Evolutionary conservation across 129 eudicot genomes (phyloP).

Genomic region (Flaveria trinervia): DNA sequence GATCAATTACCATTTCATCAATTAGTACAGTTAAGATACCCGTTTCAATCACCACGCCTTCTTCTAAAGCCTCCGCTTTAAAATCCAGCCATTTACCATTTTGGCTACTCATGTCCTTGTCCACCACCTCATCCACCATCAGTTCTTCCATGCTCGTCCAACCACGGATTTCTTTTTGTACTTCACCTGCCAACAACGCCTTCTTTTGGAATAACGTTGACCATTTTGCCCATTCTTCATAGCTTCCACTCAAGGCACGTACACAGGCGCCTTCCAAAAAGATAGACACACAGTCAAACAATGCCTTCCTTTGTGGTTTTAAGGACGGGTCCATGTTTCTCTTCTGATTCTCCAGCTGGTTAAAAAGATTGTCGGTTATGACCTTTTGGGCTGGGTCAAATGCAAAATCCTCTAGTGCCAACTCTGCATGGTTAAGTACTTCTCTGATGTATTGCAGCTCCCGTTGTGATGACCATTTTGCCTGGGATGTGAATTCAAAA

Average conservation of each 20-base stretch:
- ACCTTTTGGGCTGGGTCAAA: constrained; percentile 42
- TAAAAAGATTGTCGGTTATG: constrained; percentile 50
- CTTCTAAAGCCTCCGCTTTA: constrained; percentile 72
- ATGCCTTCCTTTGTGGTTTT: constrained; percentile 49
- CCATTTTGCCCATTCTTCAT: constrained; percentile 62
- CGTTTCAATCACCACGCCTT: constrained; percentile 56
- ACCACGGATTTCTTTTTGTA: constrained; percentile 59
- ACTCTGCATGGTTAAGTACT: constrained; percentile 45
- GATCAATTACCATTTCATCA: constrained; percentile 66
- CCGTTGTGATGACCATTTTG: constrained; percentile 46
- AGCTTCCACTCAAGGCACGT: constrained; percentile 51
- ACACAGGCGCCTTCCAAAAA: constrained; percentile 41
- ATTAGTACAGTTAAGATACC: constrained; percentile 50
- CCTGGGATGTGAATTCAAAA: constrained; percentile 27
- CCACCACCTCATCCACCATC: constrained; percentile 84
- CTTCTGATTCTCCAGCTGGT: constrained; percentile 51
- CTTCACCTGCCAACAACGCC: constrained; percentile 53
- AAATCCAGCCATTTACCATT: constrained; percentile 86
- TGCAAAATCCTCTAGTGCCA: constrained; percentile 40
- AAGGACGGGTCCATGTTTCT: constrained; percentile 46
- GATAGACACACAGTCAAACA: constrained; percentile 64
- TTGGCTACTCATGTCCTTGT: constrained; percentile 76
- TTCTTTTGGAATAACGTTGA: constrained; percentile 35
- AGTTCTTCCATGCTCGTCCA: constrained; percentile 65
- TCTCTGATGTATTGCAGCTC: constrained; percentile 54